Evolutionary conservation across 352 stramenopile genomes (phyloP), one percentile per base, ranked within the genome.

Genomic region (Phytophthora tubulina): DNA sequence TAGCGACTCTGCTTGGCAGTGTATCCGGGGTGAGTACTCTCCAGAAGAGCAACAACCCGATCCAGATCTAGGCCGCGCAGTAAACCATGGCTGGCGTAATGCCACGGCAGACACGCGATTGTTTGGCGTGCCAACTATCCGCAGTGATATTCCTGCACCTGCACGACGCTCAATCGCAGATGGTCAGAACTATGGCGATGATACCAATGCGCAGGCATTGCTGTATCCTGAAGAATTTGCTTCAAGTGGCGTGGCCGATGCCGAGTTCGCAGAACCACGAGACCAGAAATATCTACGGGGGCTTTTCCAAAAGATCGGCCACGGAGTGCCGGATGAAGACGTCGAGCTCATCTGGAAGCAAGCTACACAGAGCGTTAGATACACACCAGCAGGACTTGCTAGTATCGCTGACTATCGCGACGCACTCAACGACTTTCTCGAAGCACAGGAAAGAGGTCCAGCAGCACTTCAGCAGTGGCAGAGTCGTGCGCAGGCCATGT

Each of bases 101-200:
- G 67, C 70, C 11, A 94, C 86, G 4, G 61, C 78, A 51, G 79
- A 88, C 46, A 77, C 74, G 35, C 78, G 90, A 2, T 75, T 70
- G 21, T 98, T 97, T 72, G 92, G 94, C 10, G 78, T 91, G 2
- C 93, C 94, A 4, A 95, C 81, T n/a, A 86, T 98, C 35, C 85
- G 93, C 1, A 88, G 76, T 8, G 93, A 98, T 63, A 96, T 97
- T 49, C 75, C 86, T 2, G 76, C 82, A 35, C 91, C 92, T 17
- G 71, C 72, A 6, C 84, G 78, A 9, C 70, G 85, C 14, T 97
- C 91, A 5, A 79, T 98, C n/a, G 92, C 91, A 7, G 91, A 98
- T 66, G 79, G 69, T 36, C 91, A 97, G 67, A 98, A 98, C 68
- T 98, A 97, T 67, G 92, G 92, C 49, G 91, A 98, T 59, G 91